These are phyloP conservation scores for Rhizopogon rudus DNA, from an alignment of 768 basidiomycete genomes.

Conservation along the genomic window DNA sequence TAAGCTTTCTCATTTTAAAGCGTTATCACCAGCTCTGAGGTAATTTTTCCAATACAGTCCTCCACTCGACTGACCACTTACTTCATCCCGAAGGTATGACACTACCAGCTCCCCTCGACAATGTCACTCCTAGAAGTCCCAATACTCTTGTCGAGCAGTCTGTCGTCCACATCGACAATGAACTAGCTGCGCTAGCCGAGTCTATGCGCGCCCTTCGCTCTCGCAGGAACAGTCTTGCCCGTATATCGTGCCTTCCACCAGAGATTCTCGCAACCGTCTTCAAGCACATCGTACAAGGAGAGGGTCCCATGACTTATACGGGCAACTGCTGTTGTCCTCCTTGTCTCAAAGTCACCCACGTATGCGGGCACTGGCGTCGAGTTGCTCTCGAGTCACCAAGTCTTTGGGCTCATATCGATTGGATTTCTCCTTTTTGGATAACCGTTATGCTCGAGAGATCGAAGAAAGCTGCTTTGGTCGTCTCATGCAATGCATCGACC, in stretches of 20 bases:
- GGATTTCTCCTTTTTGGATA: slow-evolving; percentile 28
- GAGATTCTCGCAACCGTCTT: slow-evolving; percentile 19
- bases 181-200: slow-evolving; percentile 11
- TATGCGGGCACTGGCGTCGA: too few relatives aligned
- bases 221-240: slow-evolving; percentile 12
- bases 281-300: neutral
- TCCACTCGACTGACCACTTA: too few relatives aligned
- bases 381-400: too few relatives aligned
- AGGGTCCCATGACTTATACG: slow-evolving; percentile 3
- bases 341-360: slow-evolving; percentile 5
- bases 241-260: slow-evolving; percentile 14
- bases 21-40: too few relatives aligned
- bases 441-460: slow-evolving; percentile 11
- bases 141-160: neutral
- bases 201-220: slow-evolving; percentile 11
- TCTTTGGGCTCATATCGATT: slow-evolving; percentile 10
- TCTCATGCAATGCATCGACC: slow-evolving; percentile 16
- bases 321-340: neutral
- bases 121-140: too few relatives aligned
- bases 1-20: too few relatives aligned
- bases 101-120: too few relatives aligned
- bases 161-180: slow-evolving; percentile 13
- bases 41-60: too few relatives aligned
- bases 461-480: slow-evolving; percentile 25
- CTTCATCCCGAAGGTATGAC: too few relatives aligned